Percentiles rank a stretch among this genome's conserved stretches.
These are phyloP conservation scores for Ascosphaera apis DNA, from an alignment of 2,329 filamentous ascomycete species.

Conservation along the genomic window DNA sequence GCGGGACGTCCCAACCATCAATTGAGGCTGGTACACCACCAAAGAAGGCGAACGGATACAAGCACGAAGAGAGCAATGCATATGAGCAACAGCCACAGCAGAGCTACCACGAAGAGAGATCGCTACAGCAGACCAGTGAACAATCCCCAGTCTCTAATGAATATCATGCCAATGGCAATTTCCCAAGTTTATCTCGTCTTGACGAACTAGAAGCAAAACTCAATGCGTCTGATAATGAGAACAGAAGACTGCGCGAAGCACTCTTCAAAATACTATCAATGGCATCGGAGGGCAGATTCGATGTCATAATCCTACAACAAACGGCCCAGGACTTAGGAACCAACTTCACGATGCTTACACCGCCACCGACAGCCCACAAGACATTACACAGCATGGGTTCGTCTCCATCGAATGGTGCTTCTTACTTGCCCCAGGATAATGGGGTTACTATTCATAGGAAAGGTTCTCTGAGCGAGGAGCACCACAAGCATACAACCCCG, in stretches of 20 bases:
- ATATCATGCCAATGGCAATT: not conserved
- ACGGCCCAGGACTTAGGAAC: not conserved
- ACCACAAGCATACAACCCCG: not conserved
- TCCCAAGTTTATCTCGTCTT: not conserved
- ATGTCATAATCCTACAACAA: not conserved
- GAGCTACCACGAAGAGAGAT: not conserved
- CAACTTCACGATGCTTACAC: not conserved
- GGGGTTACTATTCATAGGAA: not conserved
- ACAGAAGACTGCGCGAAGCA: not conserved
- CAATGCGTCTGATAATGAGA: not conserved
- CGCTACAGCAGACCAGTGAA: not conserved
- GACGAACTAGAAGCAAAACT: not conserved
- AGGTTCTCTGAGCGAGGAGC: not conserved
- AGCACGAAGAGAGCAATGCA: too few relatives aligned
- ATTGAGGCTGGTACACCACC: too few relatives aligned
- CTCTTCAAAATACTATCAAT: not conserved
- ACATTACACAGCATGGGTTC: not conserved
- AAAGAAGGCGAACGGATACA: too few relatives aligned
- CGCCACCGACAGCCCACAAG: not conserved
- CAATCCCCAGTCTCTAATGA: not conserved
- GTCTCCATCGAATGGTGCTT: not conserved
- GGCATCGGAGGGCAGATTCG: not conserved
- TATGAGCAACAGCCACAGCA: not conserved
- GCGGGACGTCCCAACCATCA: too few relatives aligned
- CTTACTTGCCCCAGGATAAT: not conserved